Evolutionary conservation across 345 rosid genomes (phyloP).

Genomic region (Viola odorata): DNA sequence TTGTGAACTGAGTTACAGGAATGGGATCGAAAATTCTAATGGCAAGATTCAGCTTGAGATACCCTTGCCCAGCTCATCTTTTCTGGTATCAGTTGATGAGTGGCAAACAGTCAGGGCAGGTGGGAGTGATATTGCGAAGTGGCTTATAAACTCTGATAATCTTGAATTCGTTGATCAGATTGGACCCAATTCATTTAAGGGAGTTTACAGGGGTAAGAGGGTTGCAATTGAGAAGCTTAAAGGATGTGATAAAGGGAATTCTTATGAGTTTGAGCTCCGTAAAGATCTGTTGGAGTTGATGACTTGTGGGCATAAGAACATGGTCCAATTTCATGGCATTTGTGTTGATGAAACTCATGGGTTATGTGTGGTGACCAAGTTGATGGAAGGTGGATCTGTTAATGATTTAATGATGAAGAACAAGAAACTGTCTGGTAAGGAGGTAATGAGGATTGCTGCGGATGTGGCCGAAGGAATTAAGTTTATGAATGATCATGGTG

Average conservation of each 20-base stretch:
- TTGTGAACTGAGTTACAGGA: conserved; percentile 39
- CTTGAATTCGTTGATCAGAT: conserved; percentile 73
- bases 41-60: conserved; percentile 53
- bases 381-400: conserved; percentile 91
- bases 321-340: conserved; percentile 74
- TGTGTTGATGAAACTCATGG: conserved; percentile 91
- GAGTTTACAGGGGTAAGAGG: conserved; percentile 63
- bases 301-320: conserved; percentile 88
- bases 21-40: conserved; percentile 42
- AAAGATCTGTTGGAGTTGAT: conserved; percentile 78
- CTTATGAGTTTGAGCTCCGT: conserved; percentile 72
- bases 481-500: conserved; percentile 81
- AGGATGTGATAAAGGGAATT: conserved; percentile 94
- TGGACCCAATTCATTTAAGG: conserved; percentile 63
- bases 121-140: conserved; percentile 60
- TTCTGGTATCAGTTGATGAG: conserved; percentile 66
- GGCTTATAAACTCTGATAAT: conserved; percentile 73
- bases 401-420: conserved; percentile 68
- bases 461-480: conserved; percentile 81
- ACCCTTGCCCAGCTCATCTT: conserved; percentile 78
- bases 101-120: conserved; percentile 86
- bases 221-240: conserved; percentile 88
- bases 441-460: conserved; percentile 58
- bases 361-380: conserved; percentile 76
- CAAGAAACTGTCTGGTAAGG: conserved; percentile 75